Conservation (phyloP, 2,329 filamentous ascomycete genomes). For the Penicillium polonicum region DNA sequence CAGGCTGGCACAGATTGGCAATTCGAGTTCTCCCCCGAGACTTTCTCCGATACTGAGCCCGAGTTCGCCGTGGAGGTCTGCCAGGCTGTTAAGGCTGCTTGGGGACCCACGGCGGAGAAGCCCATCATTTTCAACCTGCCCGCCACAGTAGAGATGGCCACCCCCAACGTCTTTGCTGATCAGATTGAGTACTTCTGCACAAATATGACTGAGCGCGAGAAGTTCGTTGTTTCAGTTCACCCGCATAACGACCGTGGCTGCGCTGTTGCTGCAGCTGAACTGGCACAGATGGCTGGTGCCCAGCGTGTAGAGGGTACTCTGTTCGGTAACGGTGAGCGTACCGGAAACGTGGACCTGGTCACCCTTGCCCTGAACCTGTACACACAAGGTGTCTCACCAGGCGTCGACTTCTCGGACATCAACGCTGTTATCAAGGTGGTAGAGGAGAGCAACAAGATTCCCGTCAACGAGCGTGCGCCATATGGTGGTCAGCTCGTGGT, state of each 20-base stretch:
- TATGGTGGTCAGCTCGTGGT: slow-evolving; percentile 64
- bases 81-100: slow-evolving; percentile 89
- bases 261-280: slow-evolving; percentile 82
- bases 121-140: slow-evolving; percentile 97
- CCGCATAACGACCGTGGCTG: slow-evolving; percentile 94
- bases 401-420: slow-evolving; percentile 89
- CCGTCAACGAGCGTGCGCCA: slow-evolving; percentile 82
- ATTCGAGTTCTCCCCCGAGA: slow-evolving; percentile 52
- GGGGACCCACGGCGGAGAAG: slow-evolving; percentile 75
- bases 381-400: slow-evolving; percentile 82
- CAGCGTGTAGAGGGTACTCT: slow-evolving; percentile 92
- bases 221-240: slow-evolving; percentile 84
- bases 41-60: slow-evolving; percentile 84
- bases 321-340: slow-evolving; percentile 93
- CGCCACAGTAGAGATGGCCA: slow-evolving; percentile 91
- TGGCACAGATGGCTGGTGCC: slow-evolving; percentile 94
- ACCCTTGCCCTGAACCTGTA: slow-evolving; percentile 92
- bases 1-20: slow-evolving; percentile 57
- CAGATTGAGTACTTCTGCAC: slow-evolving; percentile 94
- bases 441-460: slow-evolving; percentile 91
- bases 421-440: slow-evolving; percentile 82
- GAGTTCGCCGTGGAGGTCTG: slow-evolving; percentile 83
- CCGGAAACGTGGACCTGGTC: slow-evolving; percentile 92
- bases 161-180: slow-evolving; percentile 93
- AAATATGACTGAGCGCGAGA: slow-evolving; percentile 79